Percentiles rank a stretch among this genome's conserved stretches.
Evolutionary conservation across 805 yeast species (phyloP).

Genomic region (Cyberlindnera samutprakarnensis): DNA sequence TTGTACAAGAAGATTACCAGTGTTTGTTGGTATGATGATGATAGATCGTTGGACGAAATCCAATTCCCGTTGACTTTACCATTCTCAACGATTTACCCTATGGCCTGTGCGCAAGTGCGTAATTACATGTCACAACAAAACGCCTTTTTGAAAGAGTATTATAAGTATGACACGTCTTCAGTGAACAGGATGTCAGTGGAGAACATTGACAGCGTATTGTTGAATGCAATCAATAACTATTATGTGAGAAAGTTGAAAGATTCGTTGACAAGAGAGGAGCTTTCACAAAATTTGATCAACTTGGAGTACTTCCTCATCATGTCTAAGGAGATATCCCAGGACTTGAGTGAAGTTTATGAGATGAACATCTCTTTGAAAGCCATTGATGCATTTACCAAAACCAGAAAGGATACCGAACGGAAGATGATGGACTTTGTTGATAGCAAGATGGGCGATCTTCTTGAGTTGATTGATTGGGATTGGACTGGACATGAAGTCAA

Average conservation of each 20-base stretch:
- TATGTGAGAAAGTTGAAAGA: slow-evolving; percentile 49
- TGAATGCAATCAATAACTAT: slow-evolving; percentile 56
- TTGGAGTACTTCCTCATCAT: slow-evolving; percentile 80
- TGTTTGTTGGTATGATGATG: slow-evolving; percentile 63
- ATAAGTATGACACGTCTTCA: slow-evolving; percentile 52
- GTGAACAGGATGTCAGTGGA: slow-evolving; percentile 52
- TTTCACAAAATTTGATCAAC: slow-evolving; percentile 83
- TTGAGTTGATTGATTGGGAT: slow-evolving; percentile 81
- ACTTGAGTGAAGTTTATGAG: slow-evolving; percentile 27
- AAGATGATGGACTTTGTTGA: slow-evolving; percentile 80
- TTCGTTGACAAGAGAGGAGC: slow-evolving; percentile 77
- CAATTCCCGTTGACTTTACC: slow-evolving; percentile 63
- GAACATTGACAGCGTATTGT: slow-evolving; percentile 62
- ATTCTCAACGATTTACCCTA: slow-evolving; percentile 82
- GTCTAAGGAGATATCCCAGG: slow-evolving; percentile 49
- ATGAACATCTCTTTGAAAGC: slow-evolving; percentile 42
- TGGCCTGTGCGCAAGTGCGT: slow-evolving; percentile 71
- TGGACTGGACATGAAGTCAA: slow-evolving; percentile 55
- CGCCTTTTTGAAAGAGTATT: slow-evolving; percentile 59
- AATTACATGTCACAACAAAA: slow-evolving; percentile 56
- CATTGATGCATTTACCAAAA: slow-evolving; percentile 44
- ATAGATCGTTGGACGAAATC: slow-evolving; percentile 30
- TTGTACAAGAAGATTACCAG: slow-evolving; percentile 58
- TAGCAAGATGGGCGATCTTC: slow-evolving; percentile 64
- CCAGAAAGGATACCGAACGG: slow-evolving; percentile 68